Percentiles rank a stretch among this genome's conserved stretches.
phyloP scores from a whole-genome alignment of 331 rosid genomes.

The Telfairia occidentalis region DNA sequence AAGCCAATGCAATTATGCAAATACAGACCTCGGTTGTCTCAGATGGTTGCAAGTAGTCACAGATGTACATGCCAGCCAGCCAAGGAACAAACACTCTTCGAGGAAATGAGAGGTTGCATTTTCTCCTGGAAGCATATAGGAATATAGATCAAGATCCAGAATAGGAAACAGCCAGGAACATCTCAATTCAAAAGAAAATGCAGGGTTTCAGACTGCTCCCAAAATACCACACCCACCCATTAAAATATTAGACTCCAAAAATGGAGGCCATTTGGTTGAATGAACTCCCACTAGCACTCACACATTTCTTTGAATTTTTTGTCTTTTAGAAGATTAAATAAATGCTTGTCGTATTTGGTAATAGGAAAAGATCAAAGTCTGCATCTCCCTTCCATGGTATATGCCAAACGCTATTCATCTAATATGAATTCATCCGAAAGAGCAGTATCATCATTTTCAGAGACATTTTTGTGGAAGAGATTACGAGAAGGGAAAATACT shows the following conservation, averaged over 20 bases:
- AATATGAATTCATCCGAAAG: not conserved
- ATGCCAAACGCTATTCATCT: not conserved
- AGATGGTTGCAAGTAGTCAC: constrained; percentile 80
- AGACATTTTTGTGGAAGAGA: not conserved
- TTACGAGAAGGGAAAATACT: not conserved
- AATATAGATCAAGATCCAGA: not conserved
- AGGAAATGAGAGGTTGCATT: constrained; percentile 58
- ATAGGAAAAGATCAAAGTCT: not conserved
- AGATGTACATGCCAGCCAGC: constrained; percentile 52
- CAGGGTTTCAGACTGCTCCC: not conserved
- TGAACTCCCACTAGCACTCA: not conserved
- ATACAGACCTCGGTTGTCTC: constrained; percentile 76
- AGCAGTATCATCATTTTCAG: not conserved
- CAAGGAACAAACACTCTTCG: constrained; percentile 81
- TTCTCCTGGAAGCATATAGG: constrained; percentile 39
- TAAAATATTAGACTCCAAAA: not conserved
- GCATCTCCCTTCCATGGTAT: not conserved
- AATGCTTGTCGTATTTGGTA: not conserved
- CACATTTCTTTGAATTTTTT: not conserved
- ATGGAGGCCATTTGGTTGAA: not conserved
- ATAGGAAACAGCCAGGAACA: too few species aligned
- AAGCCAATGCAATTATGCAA: too few species aligned
- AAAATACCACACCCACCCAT: not conserved
- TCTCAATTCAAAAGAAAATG: not conserved
- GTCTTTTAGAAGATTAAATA: not conserved